Evolutionary conservation across 305 asterid genomes (phyloP).

Genomic region (Plantago rigida): DNA sequence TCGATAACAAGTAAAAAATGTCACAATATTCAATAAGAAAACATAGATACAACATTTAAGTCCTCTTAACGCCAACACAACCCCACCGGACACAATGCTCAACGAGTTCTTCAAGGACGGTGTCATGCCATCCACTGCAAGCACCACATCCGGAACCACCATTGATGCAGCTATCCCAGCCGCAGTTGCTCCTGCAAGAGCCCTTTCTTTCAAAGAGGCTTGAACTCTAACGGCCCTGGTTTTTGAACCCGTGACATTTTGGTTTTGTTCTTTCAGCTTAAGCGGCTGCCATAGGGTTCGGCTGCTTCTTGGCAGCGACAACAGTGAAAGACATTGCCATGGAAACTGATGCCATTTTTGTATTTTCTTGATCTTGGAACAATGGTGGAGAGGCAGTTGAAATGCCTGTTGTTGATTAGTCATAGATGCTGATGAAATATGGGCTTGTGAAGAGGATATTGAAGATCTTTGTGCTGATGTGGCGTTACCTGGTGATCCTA

Average conservation of each 20-base stretch:
- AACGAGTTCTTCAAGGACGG: constrained; percentile 10
- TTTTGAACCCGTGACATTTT: not conserved
- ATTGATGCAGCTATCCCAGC: constrained; percentile 5
- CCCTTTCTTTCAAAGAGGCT: constrained; percentile 13
- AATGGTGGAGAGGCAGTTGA: too few relatives aligned
- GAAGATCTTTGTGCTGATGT: not conserved
- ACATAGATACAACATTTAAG: not conserved
- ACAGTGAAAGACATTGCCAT: not conserved
- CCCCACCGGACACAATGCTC: constrained; percentile 13
- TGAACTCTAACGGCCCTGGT: not conserved
- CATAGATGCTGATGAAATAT: not conserved
- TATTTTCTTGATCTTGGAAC: not conserved
- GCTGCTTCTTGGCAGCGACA: not conserved
- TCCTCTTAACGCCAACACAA: constrained; percentile 9
- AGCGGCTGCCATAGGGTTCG: not conserved
- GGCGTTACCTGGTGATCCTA: not conserved
- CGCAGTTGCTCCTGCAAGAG: constrained; percentile 3
- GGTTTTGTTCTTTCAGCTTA: not conserved
- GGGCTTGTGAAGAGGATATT: not conserved
- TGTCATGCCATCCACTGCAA: not conserved
- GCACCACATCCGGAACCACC: constrained; percentile 8
- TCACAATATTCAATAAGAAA: too few relatives aligned
- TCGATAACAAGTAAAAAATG: too few relatives aligned
- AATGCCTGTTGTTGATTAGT: not conserved
- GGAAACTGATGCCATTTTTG: constrained; percentile 1